Base-by-base conservation (phyloP, 225 moss, liverwort and hornwort genomes). In the Anthoceros angustus region DNA sequence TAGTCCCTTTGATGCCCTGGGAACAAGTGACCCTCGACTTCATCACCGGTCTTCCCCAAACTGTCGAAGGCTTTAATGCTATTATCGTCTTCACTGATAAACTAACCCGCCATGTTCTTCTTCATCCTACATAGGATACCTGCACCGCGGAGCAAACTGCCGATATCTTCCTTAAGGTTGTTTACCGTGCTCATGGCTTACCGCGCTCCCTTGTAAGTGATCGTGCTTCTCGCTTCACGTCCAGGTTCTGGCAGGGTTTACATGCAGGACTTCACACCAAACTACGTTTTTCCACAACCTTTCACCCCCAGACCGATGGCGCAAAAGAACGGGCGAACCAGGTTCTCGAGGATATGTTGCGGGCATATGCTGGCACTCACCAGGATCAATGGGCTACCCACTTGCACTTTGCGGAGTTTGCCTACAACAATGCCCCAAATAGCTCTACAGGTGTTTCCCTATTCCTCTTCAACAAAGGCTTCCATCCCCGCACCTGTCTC, bases 81-180 rank as follows among this genome's bases (percentile, higher is more conserved):
- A 66, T 75, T 62, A 67, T 64, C 0, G 75, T 74, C 16, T 15
- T 74, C 41, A 66, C 70, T 8, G 70, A 70, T 46, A 20, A 65
- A 23, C 70, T 74, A 5, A 7, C 49, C 14, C 5, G 49, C 5
- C 15, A 14, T 14, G 14, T 50, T 11, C 49, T 14, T 16, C 15
- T 50, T 5, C 16, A 8, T 12, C 43, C 49, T 14, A 11, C 49
- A 5, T 14, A 14, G 16, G 20, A 5, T 7, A 11, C 49, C 15
- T 50, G 43, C 43, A 43, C 43, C 8, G 43, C 43, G 8, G 9
- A 50, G 49, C 16, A 50, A 16, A 20, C 49, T 14, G 5, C 6
- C 16, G 10, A 50, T 16, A 5, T 50, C 6, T 50, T 50, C 12
- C 43, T 43, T 12, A 43, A 43, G 12, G 12, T 7, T 12, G 43